Conservation (phyloP, 129 eudicot genomes). For the Ambrosia artemisiifolia region DNA sequence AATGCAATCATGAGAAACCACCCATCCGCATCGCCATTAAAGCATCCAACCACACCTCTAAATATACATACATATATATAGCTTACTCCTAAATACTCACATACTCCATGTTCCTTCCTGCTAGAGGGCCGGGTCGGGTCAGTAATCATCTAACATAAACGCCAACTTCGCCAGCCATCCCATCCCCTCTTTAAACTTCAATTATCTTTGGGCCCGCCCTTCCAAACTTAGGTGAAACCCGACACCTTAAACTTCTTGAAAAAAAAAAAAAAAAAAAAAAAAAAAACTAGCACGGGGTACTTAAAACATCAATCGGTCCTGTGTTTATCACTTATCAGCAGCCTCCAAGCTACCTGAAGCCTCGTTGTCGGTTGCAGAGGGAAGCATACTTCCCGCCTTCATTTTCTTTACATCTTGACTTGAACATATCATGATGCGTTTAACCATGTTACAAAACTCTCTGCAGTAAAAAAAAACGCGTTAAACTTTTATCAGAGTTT, state of each 20-base stretch:
- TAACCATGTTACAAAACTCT: conserved; percentile 81
- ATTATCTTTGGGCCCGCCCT: conserved; percentile 7
- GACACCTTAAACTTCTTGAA: conserved; percentile 9
- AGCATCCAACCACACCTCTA: conserved; percentile 22
- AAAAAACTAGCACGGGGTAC: background rate
- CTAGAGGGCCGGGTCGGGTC: conserved; percentile 13
- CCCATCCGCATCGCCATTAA: conserved; percentile 19
- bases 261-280: background rate
- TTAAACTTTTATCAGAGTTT: background rate
- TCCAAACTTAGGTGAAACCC: conserved; percentile 28
- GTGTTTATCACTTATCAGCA: conserved; percentile 26
- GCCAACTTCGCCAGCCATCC: conserved; percentile 23
- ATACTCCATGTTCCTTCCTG: background rate
- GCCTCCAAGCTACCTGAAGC: conserved; percentile 50
- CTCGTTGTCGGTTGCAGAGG: conserved; percentile 38
- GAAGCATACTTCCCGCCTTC: conserved; percentile 57
- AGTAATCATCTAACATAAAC: conserved; percentile 19
- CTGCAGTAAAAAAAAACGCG: conserved; percentile 27
- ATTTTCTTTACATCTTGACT: conserved; percentile 87
- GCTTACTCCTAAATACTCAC: conserved; percentile 23
- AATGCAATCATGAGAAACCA: conserved; percentile 11
- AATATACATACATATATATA: conserved; percentile 17
- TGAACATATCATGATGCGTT: conserved; percentile 65
- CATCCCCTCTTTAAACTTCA: background rate
- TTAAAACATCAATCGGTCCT: background rate